Conservation (phyloP, 345 rosid species). For the Camelina neglecta region DNA sequence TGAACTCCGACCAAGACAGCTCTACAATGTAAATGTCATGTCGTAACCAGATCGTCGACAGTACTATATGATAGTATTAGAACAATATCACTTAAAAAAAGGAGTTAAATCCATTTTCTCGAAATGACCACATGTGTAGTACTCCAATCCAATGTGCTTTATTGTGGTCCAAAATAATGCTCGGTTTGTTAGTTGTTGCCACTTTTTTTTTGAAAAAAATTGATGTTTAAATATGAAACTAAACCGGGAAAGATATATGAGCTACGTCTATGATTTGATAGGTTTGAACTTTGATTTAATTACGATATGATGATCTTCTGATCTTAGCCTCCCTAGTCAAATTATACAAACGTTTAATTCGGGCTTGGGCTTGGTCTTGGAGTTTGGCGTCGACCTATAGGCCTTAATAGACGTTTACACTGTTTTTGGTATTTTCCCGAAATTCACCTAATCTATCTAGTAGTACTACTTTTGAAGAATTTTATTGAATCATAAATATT, state of each 20-base stretch:
- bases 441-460: not conserved
- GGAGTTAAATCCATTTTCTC: conserved; percentile 29
- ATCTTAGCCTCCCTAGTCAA: not conserved
- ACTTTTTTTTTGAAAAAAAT: not conserved
- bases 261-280: not conserved
- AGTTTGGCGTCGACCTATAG: not conserved
- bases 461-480: not conserved
- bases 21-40: conserved; percentile 34
- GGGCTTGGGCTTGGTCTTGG: conserved; percentile 10
- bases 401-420: conserved; percentile 5
- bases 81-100: conserved; percentile 24
- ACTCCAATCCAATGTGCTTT: conserved; percentile 18
- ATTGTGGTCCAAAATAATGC: conserved; percentile 37
- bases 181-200: conserved; percentile 26
- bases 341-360: not conserved
- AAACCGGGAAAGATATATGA: not conserved
- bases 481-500: not conserved
- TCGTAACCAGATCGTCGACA: conserved; percentile 39
- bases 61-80: conserved; percentile 8
- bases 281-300: conserved; percentile 12
- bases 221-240: conserved; percentile 16
- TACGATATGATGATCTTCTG: not conserved
- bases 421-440: not conserved
- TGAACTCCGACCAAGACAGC: conserved; percentile 46
- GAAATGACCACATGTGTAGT: conserved; percentile 30